These are phyloP conservation scores for Zasmidium cellare DNA, from an alignment of 2,329 filamentous ascomycete genomes.

Conservation along the genomic window DNA sequence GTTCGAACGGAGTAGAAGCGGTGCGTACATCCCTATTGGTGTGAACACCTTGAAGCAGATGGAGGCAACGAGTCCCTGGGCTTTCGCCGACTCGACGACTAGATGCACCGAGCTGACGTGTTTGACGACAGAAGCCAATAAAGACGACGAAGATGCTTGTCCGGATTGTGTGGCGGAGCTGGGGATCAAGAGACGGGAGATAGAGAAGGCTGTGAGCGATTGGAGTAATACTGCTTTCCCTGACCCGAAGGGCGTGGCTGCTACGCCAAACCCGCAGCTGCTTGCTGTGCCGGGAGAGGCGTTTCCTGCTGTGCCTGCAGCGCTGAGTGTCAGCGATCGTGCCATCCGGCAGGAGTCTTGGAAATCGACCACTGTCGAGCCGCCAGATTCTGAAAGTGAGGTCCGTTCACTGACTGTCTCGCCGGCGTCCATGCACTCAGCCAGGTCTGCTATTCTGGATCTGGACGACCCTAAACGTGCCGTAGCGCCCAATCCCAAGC, in stretches of 20 bases:
- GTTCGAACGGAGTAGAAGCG: slow-evolving; percentile 28
- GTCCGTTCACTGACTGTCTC: background rate
- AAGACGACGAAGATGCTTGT: slow-evolving; percentile 26
- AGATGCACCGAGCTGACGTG: slow-evolving; percentile 8
- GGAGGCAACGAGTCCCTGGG: slow-evolving; percentile 34
- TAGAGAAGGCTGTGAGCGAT: background rate
- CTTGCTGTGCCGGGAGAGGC: no score
- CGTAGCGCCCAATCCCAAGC: background rate
- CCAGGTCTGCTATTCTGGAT: background rate
- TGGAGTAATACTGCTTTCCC: background rate
- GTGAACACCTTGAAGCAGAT: slow-evolving; percentile 25
- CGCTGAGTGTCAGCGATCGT: background rate
- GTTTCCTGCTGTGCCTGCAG: background rate
- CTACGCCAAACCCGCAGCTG: background rate
- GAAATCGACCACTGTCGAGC: background rate
- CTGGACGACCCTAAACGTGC: background rate
- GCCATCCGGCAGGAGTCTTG: background rate
- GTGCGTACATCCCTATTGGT: slow-evolving; percentile 32
- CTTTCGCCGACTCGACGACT: slow-evolving; percentile 2
- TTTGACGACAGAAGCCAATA: slow-evolving; percentile 16
- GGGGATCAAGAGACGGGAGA: slow-evolving; percentile 26
- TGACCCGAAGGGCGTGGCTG: background rate
- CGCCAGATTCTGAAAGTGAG: slow-evolving; percentile 2
- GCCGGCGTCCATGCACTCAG: background rate
- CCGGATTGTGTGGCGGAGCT: slow-evolving; percentile 35